phyloP scores from a whole-genome alignment of 768 basidiomycete genomes.

The Leccinum aurantiacum region DNA sequence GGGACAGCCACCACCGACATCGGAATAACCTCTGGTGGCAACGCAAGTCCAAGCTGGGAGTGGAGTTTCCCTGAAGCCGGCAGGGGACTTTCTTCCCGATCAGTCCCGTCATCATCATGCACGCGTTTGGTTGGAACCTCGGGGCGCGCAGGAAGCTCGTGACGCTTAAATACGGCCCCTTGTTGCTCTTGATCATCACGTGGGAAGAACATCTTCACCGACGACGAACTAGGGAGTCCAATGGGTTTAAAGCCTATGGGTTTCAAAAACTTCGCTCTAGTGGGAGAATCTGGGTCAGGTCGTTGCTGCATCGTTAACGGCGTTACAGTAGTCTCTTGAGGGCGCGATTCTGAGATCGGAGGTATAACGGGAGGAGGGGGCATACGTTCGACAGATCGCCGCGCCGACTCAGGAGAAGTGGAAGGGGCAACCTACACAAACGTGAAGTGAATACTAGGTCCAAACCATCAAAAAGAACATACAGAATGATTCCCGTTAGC shows the following conservation, averaged over 20 bases:
- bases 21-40: slow-evolving; percentile 12
- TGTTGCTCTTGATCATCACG: slow-evolving; percentile 67
- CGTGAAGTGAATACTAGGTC: slow-evolving; percentile 7
- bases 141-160: slow-evolving; percentile 19
- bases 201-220: slow-evolving; percentile 79
- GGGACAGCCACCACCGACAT: too few species aligned
- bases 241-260: slow-evolving; percentile 69
- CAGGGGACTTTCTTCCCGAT: slow-evolving; percentile 22
- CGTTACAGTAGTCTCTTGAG: slow-evolving; percentile 11
- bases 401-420: slow-evolving; percentile 21
- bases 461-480: slow-evolving; percentile 8
- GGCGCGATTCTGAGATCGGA: slow-evolving; percentile 14
- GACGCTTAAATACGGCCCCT: slow-evolving; percentile 21
- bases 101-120: slow-evolving; percentile 21
- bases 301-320: slow-evolving; percentile 16
- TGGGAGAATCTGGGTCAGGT: slow-evolving; percentile 19
- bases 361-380: slow-evolving; percentile 32
- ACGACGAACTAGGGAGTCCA: slow-evolving; percentile 43
- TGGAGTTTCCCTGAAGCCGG: slow-evolving; percentile 5
- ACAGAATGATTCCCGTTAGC: slow-evolving; percentile 40
- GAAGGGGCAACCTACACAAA: slow-evolving; percentile 21
- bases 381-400: slow-evolving; percentile 33
- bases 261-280: slow-evolving; percentile 31
- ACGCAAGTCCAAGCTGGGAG: slow-evolving; percentile 1
- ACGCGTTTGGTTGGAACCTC: slow-evolving; percentile 31